Percentiles rank a stretch among this genome's conserved stretches.
Evolutionary conservation across 371 early-diverging fungal genomes (phyloP).

Genomic region (Mortierella sp.): DNA sequence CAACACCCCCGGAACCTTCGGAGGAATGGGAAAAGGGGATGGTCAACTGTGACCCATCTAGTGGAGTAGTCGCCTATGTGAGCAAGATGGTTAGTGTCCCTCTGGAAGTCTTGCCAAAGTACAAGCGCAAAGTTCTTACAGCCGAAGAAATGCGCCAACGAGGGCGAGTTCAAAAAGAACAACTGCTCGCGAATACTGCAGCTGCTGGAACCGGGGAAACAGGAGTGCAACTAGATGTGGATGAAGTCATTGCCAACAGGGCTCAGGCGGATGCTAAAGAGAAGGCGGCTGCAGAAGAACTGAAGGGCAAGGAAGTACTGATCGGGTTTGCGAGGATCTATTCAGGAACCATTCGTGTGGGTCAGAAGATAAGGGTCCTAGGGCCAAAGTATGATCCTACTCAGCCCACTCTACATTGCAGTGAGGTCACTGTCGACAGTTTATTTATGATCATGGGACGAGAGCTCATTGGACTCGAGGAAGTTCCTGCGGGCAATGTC

Average conservation of each 20-base stretch:
- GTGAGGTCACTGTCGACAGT: constrained; percentile 77
- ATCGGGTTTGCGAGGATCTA: constrained; percentile 95
- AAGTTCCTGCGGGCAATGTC: constrained; percentile 94
- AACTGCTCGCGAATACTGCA: constrained; percentile 35
- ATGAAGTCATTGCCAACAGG: constrained; percentile 39
- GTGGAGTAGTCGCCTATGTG: constrained; percentile 82
- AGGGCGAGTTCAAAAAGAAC: constrained; percentile 65
- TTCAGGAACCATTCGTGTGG: constrained; percentile 88
- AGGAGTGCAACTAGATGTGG: constrained; percentile 52
- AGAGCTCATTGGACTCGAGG: constrained; percentile 82
- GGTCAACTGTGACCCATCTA: constrained; percentile 64
- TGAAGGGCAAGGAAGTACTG: constrained; percentile 63
- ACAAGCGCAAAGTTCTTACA: constrained; percentile 73
- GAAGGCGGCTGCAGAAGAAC: constrained; percentile 52
- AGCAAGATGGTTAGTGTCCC: constrained; percentile 94
- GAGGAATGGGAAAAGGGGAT: constrained; percentile 71
- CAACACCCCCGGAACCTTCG: constrained; percentile 58
- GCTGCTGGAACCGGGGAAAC: constrained; percentile 56
- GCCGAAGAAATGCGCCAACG: constrained; percentile 94
- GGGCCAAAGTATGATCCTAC: constrained; percentile 93
- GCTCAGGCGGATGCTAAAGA: constrained; percentile 52
- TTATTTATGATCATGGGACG: constrained; percentile 97
- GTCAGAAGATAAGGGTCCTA: constrained; percentile 86
- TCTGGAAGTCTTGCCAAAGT: constrained; percentile 75
- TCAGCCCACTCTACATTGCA: constrained; percentile 71